These are phyloP conservation scores for Tricholoma flavovirens DNA, from an alignment of 768 basidiomycete genomes.

Conservation along the genomic window DNA sequence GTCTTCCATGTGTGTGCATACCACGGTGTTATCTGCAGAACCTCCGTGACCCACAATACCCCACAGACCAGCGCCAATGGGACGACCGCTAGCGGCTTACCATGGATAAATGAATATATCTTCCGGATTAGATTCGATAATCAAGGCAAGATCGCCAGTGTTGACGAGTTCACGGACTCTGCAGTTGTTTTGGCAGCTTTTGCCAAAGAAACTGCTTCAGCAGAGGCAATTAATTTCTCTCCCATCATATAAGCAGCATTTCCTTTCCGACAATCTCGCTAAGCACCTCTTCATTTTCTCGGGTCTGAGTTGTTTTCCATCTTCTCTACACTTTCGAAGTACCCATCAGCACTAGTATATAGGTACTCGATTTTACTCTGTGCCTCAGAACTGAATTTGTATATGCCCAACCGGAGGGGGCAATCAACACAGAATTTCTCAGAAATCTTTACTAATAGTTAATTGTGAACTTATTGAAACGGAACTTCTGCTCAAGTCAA, in stretches of 20 bases:
- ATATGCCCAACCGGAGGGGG: no score
- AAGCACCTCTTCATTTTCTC: no score
- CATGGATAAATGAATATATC: conserved; percentile 16
- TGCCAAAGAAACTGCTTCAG: conserved; percentile 7
- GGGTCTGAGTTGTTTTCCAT: no score
- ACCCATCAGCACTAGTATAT: no score
- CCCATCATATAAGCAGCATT: not conserved
- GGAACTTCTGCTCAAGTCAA: no score
- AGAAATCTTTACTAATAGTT: no score
- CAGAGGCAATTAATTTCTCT: not conserved
- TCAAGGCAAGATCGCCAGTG: conserved; percentile 9
- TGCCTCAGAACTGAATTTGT: no score
- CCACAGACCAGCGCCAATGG: conserved; percentile 11
- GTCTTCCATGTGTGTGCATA: conserved; percentile 12
- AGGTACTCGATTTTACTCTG: no score
- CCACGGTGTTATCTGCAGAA: not conserved
- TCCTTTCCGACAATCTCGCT: not conserved
- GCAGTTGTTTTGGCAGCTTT: conserved; percentile 4
- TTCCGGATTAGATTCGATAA: conserved; percentile 11
- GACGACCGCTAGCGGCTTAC: conserved; percentile 8
- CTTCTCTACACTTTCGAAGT: no score
- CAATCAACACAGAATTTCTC: no score
- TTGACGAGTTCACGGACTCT: conserved; percentile 15
- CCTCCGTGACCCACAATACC: not conserved
- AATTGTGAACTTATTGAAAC: no score